Conservation (phyloP, 306 rosid genomes). For the Trichosanthes truncata region DNA sequence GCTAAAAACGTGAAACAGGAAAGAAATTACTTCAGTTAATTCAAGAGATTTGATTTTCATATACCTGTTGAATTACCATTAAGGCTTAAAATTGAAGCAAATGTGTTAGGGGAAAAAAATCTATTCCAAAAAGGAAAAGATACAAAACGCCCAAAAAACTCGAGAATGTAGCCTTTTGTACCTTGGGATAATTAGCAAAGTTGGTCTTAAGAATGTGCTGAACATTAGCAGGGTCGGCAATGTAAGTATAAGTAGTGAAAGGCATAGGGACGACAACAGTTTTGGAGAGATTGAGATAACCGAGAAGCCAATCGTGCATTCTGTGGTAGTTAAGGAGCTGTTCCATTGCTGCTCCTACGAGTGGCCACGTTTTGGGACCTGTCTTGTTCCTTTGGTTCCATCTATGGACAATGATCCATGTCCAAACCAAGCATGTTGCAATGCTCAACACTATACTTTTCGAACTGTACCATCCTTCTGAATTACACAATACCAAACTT, state of each 20-base stretch:
- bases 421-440: slow-evolving; percentile 20
- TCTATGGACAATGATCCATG: slow-evolving; percentile 56
- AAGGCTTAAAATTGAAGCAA: too few species aligned
- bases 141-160: too few species aligned
- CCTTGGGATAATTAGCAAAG: slow-evolving; percentile 81
- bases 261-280: slow-evolving; percentile 90
- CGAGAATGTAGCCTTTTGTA: neutral
- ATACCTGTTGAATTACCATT: too few species aligned
- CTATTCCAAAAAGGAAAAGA: too few species aligned
- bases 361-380: slow-evolving; percentile 89
- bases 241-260: slow-evolving; percentile 72
- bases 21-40: too few species aligned
- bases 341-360: slow-evolving; percentile 78
- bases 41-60: too few species aligned
- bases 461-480: slow-evolving; percentile 23
- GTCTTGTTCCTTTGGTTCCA: slow-evolving; percentile 61
- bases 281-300: slow-evolving; percentile 40
- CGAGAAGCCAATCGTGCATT: slow-evolving; percentile 87
- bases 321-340: slow-evolving; percentile 59
- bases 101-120: too few species aligned
- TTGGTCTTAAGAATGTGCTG: slow-evolving; percentile 86
- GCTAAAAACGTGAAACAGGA: too few species aligned
- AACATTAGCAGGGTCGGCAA: slow-evolving; percentile 83
- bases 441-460: slow-evolving; percentile 17
- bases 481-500: neutral